These are phyloP conservation scores for Aspergillus pseudonomiae DNA, from an alignment of 2,329 filamentous ascomycete species.

Conservation along the genomic window DNA sequence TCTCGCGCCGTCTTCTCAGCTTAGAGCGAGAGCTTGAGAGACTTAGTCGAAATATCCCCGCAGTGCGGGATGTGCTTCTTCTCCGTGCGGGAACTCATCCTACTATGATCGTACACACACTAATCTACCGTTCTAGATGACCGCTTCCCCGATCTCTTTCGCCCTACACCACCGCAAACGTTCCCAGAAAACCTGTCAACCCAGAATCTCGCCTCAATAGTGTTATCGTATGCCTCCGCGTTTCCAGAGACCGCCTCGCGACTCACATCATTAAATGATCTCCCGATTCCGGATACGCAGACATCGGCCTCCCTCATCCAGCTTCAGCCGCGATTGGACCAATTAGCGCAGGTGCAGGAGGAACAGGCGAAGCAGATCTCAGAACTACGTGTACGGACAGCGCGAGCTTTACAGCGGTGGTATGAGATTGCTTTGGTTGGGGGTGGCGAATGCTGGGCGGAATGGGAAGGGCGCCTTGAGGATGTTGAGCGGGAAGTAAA, in stretches of 20 bases:
- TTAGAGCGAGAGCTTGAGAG: constrained; percentile 43
- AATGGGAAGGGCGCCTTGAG: constrained; percentile 69
- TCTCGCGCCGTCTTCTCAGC: constrained; percentile 41
- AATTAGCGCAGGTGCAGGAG: constrained; percentile 39
- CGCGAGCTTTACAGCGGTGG: constrained; percentile 65
- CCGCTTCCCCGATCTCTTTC: constrained; percentile 47
- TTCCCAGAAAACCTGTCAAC: constrained; percentile 41
- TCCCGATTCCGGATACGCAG: constrained; percentile 48
- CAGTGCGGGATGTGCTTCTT: constrained; percentile 45
- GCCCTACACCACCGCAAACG: constrained; percentile 34
- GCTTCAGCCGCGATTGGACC: constrained; percentile 46
- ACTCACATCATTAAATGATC: constrained; percentile 51
- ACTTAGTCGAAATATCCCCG: constrained; percentile 41
- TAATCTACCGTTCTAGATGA: constrained; percentile 33
- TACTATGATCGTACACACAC: background rate
- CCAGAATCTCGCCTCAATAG: constrained; percentile 42
- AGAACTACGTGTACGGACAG: constrained; percentile 47
- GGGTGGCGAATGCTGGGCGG: constrained; percentile 69
- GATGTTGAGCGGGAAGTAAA: constrained; percentile 67
- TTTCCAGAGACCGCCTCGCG: constrained; percentile 53
- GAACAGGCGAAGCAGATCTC: constrained; percentile 44
- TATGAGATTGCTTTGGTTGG: constrained; percentile 73
- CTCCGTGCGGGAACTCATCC: constrained; percentile 39
- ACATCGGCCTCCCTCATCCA: constrained; percentile 46
- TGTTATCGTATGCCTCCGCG: constrained; percentile 49